Percentiles rank a stretch among this genome's conserved stretches.
Evolutionary conservation across 805 yeast genomes (phyloP).

Genomic region (Myxozyma kluyveri): DNA sequence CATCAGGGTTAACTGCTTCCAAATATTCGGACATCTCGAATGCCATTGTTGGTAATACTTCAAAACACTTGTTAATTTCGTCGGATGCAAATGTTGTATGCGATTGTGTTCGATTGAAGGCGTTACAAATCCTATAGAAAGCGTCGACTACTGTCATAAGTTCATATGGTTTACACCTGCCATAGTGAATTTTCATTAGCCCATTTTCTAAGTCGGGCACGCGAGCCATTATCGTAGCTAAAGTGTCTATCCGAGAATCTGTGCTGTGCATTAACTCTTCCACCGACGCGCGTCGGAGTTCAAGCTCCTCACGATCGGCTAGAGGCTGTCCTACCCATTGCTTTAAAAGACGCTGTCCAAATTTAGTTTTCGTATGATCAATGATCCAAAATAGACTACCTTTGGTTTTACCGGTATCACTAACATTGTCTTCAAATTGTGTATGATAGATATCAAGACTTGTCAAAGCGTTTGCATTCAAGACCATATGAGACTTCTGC

Average conservation of each 20-base stretch:
- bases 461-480: slow-evolving; percentile 63
- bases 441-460: slow-evolving; percentile 75
- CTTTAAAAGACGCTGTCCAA: slow-evolving; percentile 65
- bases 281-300: slow-evolving; percentile 62
- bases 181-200: slow-evolving; percentile 58
- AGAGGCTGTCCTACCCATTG: slow-evolving; percentile 79
- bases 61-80: slow-evolving; percentile 43
- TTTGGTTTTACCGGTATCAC: slow-evolving; percentile 36
- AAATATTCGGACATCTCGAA: slow-evolving; percentile 35
- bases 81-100: slow-evolving; percentile 38
- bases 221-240: slow-evolving; percentile 35
- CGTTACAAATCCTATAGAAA: slow-evolving; percentile 39
- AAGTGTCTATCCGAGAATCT: slow-evolving; percentile 33
- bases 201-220: slow-evolving; percentile 60
- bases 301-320: slow-evolving; percentile 51
- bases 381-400: slow-evolving; percentile 81
- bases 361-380: slow-evolving; percentile 74
- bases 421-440: slow-evolving; percentile 46
- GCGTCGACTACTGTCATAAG: slow-evolving; percentile 53
- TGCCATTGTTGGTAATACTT: slow-evolving; percentile 40
- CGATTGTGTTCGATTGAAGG: slow-evolving; percentile 14
- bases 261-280: slow-evolving; percentile 41
- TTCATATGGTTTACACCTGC: slow-evolving; percentile 55
- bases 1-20: slow-evolving; percentile 28
- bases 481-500: slow-evolving; percentile 47